These are phyloP conservation scores for Didymella pomorum DNA, from an alignment of 2,329 filamentous ascomycete species.

Conservation along the genomic window DNA sequence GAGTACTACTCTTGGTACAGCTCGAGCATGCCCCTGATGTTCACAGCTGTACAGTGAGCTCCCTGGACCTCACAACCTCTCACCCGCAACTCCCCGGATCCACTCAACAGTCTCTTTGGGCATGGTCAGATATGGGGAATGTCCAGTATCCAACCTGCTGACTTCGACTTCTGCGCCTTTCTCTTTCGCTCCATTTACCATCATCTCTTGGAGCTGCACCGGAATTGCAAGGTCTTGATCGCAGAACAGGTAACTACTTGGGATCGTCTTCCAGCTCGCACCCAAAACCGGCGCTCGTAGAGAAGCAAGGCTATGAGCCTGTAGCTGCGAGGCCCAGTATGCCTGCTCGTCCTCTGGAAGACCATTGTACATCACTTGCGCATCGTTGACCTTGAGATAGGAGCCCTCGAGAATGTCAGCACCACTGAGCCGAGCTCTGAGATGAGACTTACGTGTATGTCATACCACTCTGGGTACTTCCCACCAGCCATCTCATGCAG, in stretches of 20 bases:
- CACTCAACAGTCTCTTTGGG: slow-evolving; percentile 46
- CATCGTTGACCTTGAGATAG: slow-evolving; percentile 9
- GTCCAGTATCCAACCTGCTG: slow-evolving; percentile 46
- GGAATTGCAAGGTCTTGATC: slow-evolving; percentile 50
- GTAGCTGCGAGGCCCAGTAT: slow-evolving; percentile 31
- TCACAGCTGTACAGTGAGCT: not conserved
- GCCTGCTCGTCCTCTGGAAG: slow-evolving; percentile 33
- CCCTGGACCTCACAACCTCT: not conserved
- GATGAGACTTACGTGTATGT: slow-evolving; percentile 1
- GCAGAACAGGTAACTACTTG: slow-evolving; percentile 48
- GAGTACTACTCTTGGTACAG: too few relatives aligned
- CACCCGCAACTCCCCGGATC: slow-evolving; percentile 35
- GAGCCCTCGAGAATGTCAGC: not conserved
- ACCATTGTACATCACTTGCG: slow-evolving; percentile 43
- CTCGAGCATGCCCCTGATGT: not conserved
- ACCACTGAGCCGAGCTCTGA: not conserved
- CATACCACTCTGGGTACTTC: slow-evolving; percentile 1
- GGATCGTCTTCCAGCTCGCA: slow-evolving; percentile 48
- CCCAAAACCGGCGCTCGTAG: slow-evolving; percentile 37
- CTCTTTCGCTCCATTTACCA: slow-evolving; percentile 39
- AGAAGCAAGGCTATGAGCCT: slow-evolving; percentile 37
- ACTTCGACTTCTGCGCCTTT: slow-evolving; percentile 41
- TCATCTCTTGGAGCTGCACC: slow-evolving; percentile 39
- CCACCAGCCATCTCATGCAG: not conserved
- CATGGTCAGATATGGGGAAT: slow-evolving; percentile 55